A percentile compares a stretch with the other conserved stretches of the same genome.
Evolutionary conservation across 495 filamentous ascomycete species (phyloP).

Genomic region (Opeltia flavorubescens): DNA sequence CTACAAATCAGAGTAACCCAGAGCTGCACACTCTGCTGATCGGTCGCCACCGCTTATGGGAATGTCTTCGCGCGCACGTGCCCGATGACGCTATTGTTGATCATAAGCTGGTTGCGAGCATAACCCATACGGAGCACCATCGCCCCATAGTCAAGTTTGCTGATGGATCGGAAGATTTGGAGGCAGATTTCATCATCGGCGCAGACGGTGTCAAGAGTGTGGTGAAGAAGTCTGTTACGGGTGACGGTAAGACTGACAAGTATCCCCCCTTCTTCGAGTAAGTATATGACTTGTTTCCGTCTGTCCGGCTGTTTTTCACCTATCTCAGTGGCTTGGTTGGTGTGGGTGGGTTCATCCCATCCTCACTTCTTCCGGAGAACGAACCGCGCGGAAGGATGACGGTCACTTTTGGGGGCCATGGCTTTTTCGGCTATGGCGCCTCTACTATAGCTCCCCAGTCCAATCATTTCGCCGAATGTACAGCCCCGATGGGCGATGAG

Average conservation of each 20-base stretch:
- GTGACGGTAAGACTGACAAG: conserved; percentile 19
- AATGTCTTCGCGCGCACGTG: conserved; percentile 18
- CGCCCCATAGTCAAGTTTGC: conserved; percentile 19
- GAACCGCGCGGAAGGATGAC: conserved; percentile 32
- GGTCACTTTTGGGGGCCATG: conserved; percentile 36
- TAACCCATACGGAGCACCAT: conserved; percentile 11
- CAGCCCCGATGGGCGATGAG: conserved; percentile 20
- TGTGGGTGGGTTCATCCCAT: conserved; percentile 37
- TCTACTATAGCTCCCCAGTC: conserved; percentile 11
- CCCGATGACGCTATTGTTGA: conserved; percentile 20
- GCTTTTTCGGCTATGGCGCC: conserved; percentile 44
- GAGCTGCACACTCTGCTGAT: conserved; percentile 21
- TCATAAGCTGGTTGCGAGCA: conserved; percentile 17
- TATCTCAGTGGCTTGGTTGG: conserved; percentile 33
- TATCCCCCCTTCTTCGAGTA: conserved; percentile 30
- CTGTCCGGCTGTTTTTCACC: background rate
- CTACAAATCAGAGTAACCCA: conserved; percentile 8
- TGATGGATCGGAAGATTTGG: conserved; percentile 20
- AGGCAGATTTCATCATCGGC: conserved; percentile 43
- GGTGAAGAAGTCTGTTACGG: conserved; percentile 29
- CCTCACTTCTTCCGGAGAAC: conserved; percentile 14
- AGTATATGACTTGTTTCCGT: no score
- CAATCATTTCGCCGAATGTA: conserved; percentile 15
- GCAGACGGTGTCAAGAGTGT: conserved; percentile 44
- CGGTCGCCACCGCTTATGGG: conserved; percentile 26